Evolutionary conservation across 1,284 basidiomycete species (phyloP), one percentile per base, ranked within the genome.

Genomic region (Xanthoconium separans): DNA sequence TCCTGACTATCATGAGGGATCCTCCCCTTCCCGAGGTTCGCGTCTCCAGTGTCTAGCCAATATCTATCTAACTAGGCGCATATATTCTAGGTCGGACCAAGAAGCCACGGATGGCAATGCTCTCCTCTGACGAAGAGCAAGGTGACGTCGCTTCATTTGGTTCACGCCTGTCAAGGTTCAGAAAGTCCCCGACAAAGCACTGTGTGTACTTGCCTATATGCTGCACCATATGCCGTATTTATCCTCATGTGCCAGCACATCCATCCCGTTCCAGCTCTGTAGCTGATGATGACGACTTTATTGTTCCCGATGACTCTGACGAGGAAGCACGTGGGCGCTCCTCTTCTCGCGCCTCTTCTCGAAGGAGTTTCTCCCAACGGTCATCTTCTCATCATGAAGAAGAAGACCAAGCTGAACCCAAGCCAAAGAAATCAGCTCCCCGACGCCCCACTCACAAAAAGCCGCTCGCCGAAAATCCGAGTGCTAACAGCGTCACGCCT

Each of bases 281-380:
- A 48, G 69, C 63, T 34, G 83, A 86, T 49, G 82, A 87, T 51
- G 83, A 85, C 58, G 85, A 87, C 52, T 89, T 89, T 61, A 77
- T 88, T 56, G 82, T 79, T 30, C 80, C 82, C 15, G 79, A 79
- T 43, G 80, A 81, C 30, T 81, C 77, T 13, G 87, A 88, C 50
- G 75, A 74, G 18, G 80, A 81, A 30, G 65, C 68, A 9, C 64
- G 68, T 39, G 77, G 58, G 72, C 80, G 55, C 54, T 73, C 63
- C 55, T 65, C 77, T 49, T 69, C 79, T 63, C 64, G 72, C 24
- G 69, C 69, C 29, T 71, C 77, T 6, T 78, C 78, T 1, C 65
- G 66, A 31, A 66, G 68, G 12, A 62, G 64, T 36, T 73, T 71
- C 1, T 82, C 82, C 22, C 73, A 73, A 8, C 70, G 70, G 2